Evolutionary conservation across 2,329 filamentous ascomycete species (phyloP), one percentile per base, ranked within the genome.

Genomic region (Colletotrichum magnum): DNA sequence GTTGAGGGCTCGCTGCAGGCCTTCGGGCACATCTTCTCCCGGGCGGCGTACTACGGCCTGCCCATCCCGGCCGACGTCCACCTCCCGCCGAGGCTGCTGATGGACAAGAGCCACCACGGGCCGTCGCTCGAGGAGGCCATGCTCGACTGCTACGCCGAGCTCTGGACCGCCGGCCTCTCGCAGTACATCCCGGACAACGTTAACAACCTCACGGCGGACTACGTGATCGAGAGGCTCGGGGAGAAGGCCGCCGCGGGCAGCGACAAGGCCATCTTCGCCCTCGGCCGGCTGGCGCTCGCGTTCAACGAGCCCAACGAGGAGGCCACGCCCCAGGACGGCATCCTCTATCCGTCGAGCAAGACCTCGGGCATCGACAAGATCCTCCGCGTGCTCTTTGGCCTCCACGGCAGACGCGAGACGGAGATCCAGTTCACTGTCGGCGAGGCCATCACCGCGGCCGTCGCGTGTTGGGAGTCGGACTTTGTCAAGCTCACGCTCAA

Each of bases 401-500:
- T 98, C 3, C 92, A 97, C 74, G 94, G 97, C 76, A 89, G 96
- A 51, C 93, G 93, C 73, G 92, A 94, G 73, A 89, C 93, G 0
- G 95, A 98, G 78, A 88, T 95, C 1, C 95, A 98, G 71, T 98
- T 99, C 77, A 89, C 94, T 0, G 90, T 97, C 32, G 96, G 96
- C 15, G 95, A 97, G 77, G 94, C 96, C 13, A 87, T 98, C 61
- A 92, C 93, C 54, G 93, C 93, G 54, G 88, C 92, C 6, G 88
- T 93, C 45, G 89, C 88, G 45, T 91, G 95, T 47, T 98, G 95
- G 95, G 88, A 93, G 41, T 97, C 95, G 0, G 91, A 93, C 70
- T 91, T 92, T 24, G 85, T 98, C 16, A 88, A 91, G 65, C 87
- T 95, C 1, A 89, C 90, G 53, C 83, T 95, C 56, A 94, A 98